phyloP scores from a whole-genome alignment of 108 stramenopile genomes.

The Aurantiochytrium sp. region DNA sequence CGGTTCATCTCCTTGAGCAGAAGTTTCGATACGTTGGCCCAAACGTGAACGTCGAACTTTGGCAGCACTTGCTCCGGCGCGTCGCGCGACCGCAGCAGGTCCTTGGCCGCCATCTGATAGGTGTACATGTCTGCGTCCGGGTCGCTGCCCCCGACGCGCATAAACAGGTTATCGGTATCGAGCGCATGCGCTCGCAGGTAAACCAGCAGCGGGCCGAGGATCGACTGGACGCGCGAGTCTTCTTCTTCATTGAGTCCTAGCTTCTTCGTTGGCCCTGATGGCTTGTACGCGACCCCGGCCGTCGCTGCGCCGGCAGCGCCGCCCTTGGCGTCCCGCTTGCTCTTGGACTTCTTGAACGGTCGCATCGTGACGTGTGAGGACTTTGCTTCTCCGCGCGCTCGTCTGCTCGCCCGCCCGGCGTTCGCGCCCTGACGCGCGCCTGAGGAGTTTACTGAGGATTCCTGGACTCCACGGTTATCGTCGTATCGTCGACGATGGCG shows the following conservation, averaged over 20 bases:
- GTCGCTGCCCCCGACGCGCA: not conserved
- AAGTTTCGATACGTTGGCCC: not conserved
- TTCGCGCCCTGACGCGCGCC: no score
- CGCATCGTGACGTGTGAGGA: not conserved
- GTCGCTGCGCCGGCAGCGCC: not conserved
- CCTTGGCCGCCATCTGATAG: not conserved
- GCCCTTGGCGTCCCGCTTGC: not conserved
- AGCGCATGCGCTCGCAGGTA: not conserved
- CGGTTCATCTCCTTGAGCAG: not conserved
- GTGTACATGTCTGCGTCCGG: not conserved
- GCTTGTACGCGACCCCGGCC: not conserved
- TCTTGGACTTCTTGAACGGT: not conserved
- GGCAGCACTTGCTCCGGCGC: not conserved
- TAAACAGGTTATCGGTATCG: not conserved
- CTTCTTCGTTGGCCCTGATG: not conserved
- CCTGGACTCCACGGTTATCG: no score
- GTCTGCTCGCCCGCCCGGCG: no score
- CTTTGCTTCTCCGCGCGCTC: no score
- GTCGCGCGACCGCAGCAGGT: not conserved
- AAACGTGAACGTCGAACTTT: not conserved
- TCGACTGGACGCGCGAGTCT: not conserved
- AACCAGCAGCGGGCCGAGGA: not conserved
- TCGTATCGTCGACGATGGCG: no score
- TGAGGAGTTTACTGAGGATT: no score
- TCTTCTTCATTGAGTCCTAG: conserved; percentile 25